A percentile compares a stretch with the other conserved stretches of the same genome.
phyloP scores from a whole-genome alignment of 202 grass and related monocot genomes.

The Brachypodium distachyon region DNA sequence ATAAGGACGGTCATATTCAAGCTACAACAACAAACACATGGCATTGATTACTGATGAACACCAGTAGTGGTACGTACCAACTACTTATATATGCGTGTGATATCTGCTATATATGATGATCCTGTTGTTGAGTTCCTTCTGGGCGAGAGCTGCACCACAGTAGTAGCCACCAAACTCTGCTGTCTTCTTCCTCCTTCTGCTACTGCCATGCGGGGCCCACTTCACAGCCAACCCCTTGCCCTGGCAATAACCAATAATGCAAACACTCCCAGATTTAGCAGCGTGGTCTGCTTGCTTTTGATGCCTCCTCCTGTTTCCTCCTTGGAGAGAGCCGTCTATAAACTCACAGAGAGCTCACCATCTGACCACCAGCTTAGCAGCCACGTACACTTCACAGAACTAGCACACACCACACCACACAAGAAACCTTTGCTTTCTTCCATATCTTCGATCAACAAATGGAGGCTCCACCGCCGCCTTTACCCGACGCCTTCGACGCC shows the following conservation, averaged over 20 bases:
- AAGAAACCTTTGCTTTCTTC: neutral
- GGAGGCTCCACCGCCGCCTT: neutral
- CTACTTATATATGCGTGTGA: neutral
- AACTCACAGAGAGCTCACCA: neutral
- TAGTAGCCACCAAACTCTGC: conserved; percentile 26
- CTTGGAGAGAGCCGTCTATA: conserved; percentile 16
- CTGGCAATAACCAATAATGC: conserved; percentile 39
- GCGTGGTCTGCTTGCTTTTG: conserved; percentile 1
- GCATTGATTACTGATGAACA: conserved; percentile 20
- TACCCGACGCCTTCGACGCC: neutral
- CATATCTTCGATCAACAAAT: neutral
- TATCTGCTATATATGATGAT: conserved; percentile 42
- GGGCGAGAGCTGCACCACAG: neutral
- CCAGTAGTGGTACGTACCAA: neutral
- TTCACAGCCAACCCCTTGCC: neutral
- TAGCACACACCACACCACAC: neutral
- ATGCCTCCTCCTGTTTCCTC: neutral
- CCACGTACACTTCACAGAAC: neutral
- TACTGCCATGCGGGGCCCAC: neutral
- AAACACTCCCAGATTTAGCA: neutral
- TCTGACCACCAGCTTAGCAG: neutral
- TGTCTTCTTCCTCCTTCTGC: conserved; percentile 25
- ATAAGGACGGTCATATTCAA: conserved; percentile 3
- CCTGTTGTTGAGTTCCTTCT: conserved; percentile 11
- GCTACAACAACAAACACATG: neutral